Percentiles rank a stretch among this genome's conserved stretches.
Conservation (phyloP, 768 basidiomycete genomes). For the Phylloporus sp. region DNA sequence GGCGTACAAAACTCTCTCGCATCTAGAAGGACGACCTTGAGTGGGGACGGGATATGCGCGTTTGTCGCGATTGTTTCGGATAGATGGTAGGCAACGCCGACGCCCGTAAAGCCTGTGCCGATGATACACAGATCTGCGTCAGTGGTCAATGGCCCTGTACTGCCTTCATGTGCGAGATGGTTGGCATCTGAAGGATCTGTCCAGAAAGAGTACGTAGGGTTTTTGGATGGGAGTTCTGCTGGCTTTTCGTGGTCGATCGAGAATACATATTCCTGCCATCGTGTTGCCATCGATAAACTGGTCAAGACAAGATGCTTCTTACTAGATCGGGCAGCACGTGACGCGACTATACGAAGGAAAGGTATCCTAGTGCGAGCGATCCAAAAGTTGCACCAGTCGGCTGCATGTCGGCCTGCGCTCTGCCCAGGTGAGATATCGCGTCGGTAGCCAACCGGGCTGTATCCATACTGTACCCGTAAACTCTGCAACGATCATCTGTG, state of each 20-base stretch:
- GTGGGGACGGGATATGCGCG: slow-evolving; percentile 15
- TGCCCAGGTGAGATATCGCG: slow-evolving; percentile 43
- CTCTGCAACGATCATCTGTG: slow-evolving; percentile 54
- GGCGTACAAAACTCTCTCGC: slow-evolving; percentile 76
- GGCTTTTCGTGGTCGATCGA: background rate
- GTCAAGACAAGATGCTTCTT: too few relatives aligned
- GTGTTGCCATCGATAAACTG: too few relatives aligned
- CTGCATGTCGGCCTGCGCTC: background rate
- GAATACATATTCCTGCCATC: slow-evolving; percentile 6
- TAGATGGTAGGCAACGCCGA: slow-evolving; percentile 71
- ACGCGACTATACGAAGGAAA: too few relatives aligned
- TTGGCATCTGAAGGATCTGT: slow-evolving; percentile 55
- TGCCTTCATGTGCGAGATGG: slow-evolving; percentile 65
- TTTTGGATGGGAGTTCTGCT: slow-evolving; percentile 47
- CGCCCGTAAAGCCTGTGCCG: slow-evolving; percentile 77
- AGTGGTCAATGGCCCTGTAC: slow-evolving; percentile 50
- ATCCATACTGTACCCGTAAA: slow-evolving; percentile 43
- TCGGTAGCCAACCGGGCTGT: slow-evolving; percentile 61
- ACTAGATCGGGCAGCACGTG: too few relatives aligned
- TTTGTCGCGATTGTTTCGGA: slow-evolving; percentile 29
- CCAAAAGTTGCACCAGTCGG: too few relatives aligned
- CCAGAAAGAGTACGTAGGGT: slow-evolving; percentile 77
- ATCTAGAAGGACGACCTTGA: slow-evolving; percentile 67
- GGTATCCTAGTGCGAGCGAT: too few relatives aligned
- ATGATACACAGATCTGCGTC: slow-evolving; percentile 75